These are phyloP conservation scores for Apophysomyces trapeziformis DNA, from an alignment of 371 early-diverging fungal genomes.

Conservation along the genomic window DNA sequence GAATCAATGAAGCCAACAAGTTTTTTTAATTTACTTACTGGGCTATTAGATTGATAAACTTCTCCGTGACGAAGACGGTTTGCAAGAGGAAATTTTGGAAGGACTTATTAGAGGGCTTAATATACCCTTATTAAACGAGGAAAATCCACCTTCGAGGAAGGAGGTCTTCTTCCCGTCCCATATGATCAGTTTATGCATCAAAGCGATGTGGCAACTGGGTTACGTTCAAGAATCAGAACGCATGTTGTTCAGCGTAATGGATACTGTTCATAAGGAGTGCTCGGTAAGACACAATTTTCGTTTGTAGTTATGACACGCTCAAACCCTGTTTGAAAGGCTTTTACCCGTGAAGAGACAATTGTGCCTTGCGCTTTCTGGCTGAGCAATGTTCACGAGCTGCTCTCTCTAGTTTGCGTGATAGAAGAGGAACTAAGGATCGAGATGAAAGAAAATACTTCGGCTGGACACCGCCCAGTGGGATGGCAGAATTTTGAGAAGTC, in stretches of 20 bases:
- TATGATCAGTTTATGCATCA: slow-evolving; percentile 81
- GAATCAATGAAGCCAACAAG: background rate
- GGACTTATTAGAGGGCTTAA: slow-evolving; percentile 86
- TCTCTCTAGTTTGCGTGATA: slow-evolving; percentile 60
- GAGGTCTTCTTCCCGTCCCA: slow-evolving; percentile 95
- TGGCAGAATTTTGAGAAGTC: slow-evolving; percentile 58
- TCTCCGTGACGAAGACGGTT: slow-evolving; percentile 70
- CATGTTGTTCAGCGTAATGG: slow-evolving; percentile 83
- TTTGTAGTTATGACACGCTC: background rate
- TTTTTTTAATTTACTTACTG: background rate
- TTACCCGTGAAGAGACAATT: slow-evolving; percentile 63
- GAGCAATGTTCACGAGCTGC: slow-evolving; percentile 91
- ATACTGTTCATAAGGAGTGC: slow-evolving; percentile 77
- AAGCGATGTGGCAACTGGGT: slow-evolving; percentile 85
- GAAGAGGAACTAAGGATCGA: slow-evolving; percentile 46
- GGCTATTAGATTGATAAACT: slow-evolving; percentile 42
- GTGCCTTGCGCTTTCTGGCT: slow-evolving; percentile 87
- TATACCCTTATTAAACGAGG: slow-evolving; percentile 87
- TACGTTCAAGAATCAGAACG: slow-evolving; percentile 80
- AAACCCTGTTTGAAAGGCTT: slow-evolving; percentile 21
- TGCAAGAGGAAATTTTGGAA: slow-evolving; percentile 88
- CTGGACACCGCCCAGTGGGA: slow-evolving; percentile 29
- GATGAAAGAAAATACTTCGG: slow-evolving; percentile 22
- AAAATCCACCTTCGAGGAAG: slow-evolving; percentile 77
- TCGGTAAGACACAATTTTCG: slow-evolving; percentile 39